Base-by-base conservation (phyloP, 2,329 filamentous ascomycete species). In the Fusarium succisae region DNA sequence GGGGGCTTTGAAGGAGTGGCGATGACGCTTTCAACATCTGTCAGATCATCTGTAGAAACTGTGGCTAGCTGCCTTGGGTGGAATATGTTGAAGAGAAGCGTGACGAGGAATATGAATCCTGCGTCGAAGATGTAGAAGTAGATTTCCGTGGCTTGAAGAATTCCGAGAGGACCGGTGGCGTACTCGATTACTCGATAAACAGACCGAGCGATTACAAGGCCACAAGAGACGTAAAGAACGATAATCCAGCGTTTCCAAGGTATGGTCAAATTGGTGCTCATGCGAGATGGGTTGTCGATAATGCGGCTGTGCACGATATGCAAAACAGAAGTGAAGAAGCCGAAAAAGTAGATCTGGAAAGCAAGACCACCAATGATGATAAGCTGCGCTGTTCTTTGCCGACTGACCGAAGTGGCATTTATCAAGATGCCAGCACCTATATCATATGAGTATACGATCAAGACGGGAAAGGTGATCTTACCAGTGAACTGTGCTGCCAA, bases 331-430 rank as follows among this genome's bases (percentile, higher is more conserved):
- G 88, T 80, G 70, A 91, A 91, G 54, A 89, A 80, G 10, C 82
- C 82, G 55, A 91, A 90, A 58, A 87, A 84, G 30, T 88, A 58
- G 10, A 91, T 82, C 70, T 91, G 89, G 2, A 90, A 79, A 8
- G 86, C 78, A 1, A 91, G 79, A 5, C 89, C 89, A 1, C 75
- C 84, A 4, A 90, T 78, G 6, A 90, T 85, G 26, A 90, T 79
- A 6, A 85, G 81, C 39, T 87, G 80, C 10, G 85, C 86, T 5
- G 77, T 76, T 17, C 63, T 61, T 17, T 76, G 64, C 7, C 72
- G 24, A 3, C 44, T 3, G 18, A 83, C 76, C 44, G 72, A 18
- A 8, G 43, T 76, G 4, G 76, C 76, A 6, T 48, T 67, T 1
- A 72, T 50, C n/a, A 75, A 59, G 24, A 78, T 55, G 9, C 69